Base-by-base conservation (phyloP, 2,329 filamentous ascomycete genomes). In the Kalmusia sp. region DNA sequence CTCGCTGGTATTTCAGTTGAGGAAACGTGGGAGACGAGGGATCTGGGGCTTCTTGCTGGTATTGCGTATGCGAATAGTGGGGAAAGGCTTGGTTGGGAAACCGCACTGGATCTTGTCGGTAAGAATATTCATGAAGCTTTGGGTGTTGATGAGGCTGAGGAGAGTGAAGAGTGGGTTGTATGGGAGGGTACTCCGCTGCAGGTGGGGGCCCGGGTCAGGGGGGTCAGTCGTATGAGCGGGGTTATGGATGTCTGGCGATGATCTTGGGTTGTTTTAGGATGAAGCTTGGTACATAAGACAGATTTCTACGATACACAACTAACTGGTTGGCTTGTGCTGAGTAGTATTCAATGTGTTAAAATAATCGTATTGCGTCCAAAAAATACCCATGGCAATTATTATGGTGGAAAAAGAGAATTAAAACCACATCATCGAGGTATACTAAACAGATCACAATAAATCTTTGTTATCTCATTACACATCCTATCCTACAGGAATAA, bases 121-220 rank as follows among this genome's bases (percentile, higher is more conserved):
- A 69, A 63, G 11, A 87, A 86, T 57, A 72, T 88, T 3, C 83
- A 84, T 63, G 78, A 80, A 56, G 79, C 89, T 9, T 70, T 89
- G 11, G 85, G 85, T 0, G 59, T 83, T 1, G 61, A 77, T 6
- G 24, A 59, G 21, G 24, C 21, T 54, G 69, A 31, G 56, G 54
- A 27, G 58, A 64, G 47, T 55, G 57, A 30, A 60, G 76, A 88
- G 57, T 89, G 88, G 72, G 78, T 87, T 3, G 77, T 89, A 5
- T 85, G 80, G 47, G 86, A 89, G 65, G 86, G 86, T 0, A 85
- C 77, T 59, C 87, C 87, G 17, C 64, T 90, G 55, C 79, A 86
- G 61, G 83, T 88, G 64, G 82, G 81, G 4, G 79, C 80, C 5
- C 72, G 81, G 41, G 78, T 88, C 38, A 79, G 57, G 12, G 64